A percentile compares a stretch with the other conserved stretches of the same genome.
phyloP scores from a whole-genome alignment of 495 filamentous ascomycete species.

The Chaetomium tenue region DNA sequence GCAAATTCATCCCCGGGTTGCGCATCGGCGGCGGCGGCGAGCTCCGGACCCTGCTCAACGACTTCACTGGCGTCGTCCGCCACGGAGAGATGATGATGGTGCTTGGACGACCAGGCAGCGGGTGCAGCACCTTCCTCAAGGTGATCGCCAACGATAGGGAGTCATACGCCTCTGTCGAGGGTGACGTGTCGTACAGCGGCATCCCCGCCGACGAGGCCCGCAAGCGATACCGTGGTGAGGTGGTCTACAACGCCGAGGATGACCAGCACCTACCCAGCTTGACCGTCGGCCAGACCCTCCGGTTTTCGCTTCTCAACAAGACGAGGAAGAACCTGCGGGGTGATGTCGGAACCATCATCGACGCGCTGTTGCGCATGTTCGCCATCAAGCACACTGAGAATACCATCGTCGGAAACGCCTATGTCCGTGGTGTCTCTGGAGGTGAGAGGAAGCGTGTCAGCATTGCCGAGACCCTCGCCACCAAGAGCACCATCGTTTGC shows the following conservation, averaged over 20 bases:
- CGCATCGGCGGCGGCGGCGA: conserved; percentile 44
- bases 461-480: conserved; percentile 52
- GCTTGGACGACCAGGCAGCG: conserved; percentile 73
- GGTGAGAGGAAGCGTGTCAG: conserved; percentile 59
- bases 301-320: conserved; percentile 81
- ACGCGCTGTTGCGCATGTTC: conserved; percentile 72
- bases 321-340: conserved; percentile 68
- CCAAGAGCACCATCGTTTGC: conserved; percentile 50
- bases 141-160: conserved; percentile 69
- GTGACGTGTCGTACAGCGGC: conserved; percentile 74
- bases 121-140: conserved; percentile 79
- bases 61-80: conserved; percentile 74
- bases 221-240: conserved; percentile 72
- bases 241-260: conserved; percentile 81
- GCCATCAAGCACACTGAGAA: conserved; percentile 74
- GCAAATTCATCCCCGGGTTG: conserved; percentile 62
- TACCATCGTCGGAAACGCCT: conserved; percentile 82
- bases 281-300: conserved; percentile 75
- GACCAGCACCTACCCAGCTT: conserved; percentile 76
- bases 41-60: conserved; percentile 63
- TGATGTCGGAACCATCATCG: conserved; percentile 66
- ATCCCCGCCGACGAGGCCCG: conserved; percentile 67
- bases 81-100: conserved; percentile 84
- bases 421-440: conserved; percentile 68
- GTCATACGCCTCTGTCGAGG: conserved; percentile 63